phyloP scores from a whole-genome alignment of 2,329 filamentous ascomycete genomes.

The Phaeosphaeriaceae sp. region DNA sequence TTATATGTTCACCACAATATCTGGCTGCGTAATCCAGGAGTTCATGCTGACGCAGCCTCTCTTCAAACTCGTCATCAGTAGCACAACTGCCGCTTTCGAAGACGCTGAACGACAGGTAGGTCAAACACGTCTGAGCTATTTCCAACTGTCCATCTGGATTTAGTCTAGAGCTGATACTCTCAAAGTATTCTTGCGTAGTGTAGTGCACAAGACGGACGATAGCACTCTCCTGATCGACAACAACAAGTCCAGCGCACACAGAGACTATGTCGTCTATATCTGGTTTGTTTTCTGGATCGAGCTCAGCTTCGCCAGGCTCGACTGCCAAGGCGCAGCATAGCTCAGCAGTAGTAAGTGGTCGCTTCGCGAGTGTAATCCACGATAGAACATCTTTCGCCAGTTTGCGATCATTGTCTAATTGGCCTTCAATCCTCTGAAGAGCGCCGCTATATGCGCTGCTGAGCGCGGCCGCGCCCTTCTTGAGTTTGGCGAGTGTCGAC shows the following conservation, averaged over 20 bases:
- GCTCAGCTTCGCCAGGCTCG: neutral
- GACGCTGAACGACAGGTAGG: neutral
- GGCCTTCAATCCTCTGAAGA: neutral
- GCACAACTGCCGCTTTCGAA: neutral
- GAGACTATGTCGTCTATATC: neutral
- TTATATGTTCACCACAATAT: neutral
- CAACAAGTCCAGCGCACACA: neutral
- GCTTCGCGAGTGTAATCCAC: neutral
- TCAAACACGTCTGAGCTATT: neutral
- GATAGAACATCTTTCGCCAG: neutral
- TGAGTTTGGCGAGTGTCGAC: neutral
- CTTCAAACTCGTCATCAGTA: neutral
- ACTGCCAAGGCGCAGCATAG: neutral
- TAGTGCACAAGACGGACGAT: neutral
- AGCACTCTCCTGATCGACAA: neutral
- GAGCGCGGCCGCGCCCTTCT: neutral
- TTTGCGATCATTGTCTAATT: neutral
- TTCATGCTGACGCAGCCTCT: neutral
- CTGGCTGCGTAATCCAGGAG: neutral
- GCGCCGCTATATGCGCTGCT: neutral
- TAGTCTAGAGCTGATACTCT: neutral
- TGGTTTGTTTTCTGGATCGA: neutral
- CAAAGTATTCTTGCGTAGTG: neutral
- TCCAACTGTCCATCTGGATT: neutral
- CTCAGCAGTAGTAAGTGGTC: neutral